Percentiles rank a stretch among this genome's conserved stretches.
These are phyloP conservation scores for Plantago elongata DNA, from an alignment of 257 asterid genomes.

Conservation along the genomic window DNA sequence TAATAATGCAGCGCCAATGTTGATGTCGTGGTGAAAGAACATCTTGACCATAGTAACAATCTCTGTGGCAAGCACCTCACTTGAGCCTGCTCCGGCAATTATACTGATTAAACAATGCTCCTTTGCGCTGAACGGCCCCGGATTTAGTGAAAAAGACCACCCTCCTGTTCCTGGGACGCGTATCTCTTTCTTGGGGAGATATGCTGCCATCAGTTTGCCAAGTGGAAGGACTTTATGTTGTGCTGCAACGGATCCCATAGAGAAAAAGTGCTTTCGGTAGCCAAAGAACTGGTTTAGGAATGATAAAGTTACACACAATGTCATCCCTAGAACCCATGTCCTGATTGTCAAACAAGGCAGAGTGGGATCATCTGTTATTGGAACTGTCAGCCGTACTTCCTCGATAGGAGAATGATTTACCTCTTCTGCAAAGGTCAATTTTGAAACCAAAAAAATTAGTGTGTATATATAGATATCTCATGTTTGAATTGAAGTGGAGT, in stretches of 20 bases:
- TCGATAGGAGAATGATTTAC: constrained; percentile 5
- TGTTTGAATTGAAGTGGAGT: too few species aligned
- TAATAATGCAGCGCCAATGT: neutral
- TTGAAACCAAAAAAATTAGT: too few species aligned
- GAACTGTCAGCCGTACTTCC: constrained; percentile 38
- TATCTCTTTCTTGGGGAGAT: constrained; percentile 6
- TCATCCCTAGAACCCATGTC: constrained; percentile 35
- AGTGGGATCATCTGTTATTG: constrained; percentile 38
- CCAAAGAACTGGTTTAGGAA: constrained; percentile 37
- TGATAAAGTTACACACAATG: constrained; percentile 24
- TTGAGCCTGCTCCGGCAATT: constrained; percentile 1
- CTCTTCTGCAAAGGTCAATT: too few species aligned
- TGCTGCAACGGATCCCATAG: neutral
- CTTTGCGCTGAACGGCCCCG: constrained; percentile 7
- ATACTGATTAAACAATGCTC: constrained; percentile 1
- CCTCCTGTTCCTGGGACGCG: neutral
- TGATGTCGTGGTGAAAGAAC: neutral
- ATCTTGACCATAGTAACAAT: neutral
- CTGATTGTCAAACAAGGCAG: constrained; percentile 33
- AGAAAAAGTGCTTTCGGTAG: constrained; percentile 26
- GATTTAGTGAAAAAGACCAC: neutral
- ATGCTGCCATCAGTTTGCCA: constrained; percentile 34
- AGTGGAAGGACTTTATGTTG: constrained; percentile 28
- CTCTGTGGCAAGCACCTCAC: neutral
- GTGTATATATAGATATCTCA: too few species aligned